These are phyloP conservation scores for Microbotryum violaceum DNA, from an alignment of 1,284 basidiomycete species.

Conservation along the genomic window DNA sequence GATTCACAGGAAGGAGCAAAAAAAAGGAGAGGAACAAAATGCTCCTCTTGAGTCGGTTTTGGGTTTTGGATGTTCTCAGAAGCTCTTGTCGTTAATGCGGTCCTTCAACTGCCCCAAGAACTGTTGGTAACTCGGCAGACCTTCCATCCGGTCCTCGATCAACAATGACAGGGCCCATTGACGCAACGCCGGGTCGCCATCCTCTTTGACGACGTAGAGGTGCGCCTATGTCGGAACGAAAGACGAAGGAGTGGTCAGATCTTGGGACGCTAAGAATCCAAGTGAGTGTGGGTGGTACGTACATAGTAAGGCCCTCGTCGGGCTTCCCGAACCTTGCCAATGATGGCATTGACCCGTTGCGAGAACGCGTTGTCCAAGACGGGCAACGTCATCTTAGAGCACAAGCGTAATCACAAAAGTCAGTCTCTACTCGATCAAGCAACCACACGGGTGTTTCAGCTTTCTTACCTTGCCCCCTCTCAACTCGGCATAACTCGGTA, in stretches of 20 bases:
- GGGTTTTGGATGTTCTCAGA: slow-evolving; percentile 2
- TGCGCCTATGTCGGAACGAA: slow-evolving; percentile 51
- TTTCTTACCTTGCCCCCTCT: slow-evolving; percentile 76
- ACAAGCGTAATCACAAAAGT: slow-evolving; percentile 14
- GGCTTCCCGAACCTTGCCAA: slow-evolving; percentile 86
- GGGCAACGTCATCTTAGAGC: slow-evolving; percentile 66
- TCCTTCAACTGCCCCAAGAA: slow-evolving; percentile 52
- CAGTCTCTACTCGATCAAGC: slow-evolving; percentile 12
- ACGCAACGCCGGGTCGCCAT: slow-evolving; percentile 86
- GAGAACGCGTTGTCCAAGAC: slow-evolving; percentile 86
- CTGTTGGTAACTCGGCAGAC: slow-evolving; percentile 90
- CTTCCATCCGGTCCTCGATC: slow-evolving; percentile 92
- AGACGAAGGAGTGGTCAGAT: background rate
- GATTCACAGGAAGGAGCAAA: background rate
- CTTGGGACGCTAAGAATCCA: background rate
- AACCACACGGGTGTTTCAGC: no score
- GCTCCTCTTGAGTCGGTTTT: background rate
- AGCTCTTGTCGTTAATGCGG: slow-evolving; percentile 30
- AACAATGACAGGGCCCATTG: slow-evolving; percentile 91
- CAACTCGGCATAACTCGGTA: slow-evolving; percentile 77
- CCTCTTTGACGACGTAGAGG: slow-evolving; percentile 96
- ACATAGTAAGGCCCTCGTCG: slow-evolving; percentile 68
- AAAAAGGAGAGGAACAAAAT: background rate
- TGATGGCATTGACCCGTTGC: slow-evolving; percentile 81
- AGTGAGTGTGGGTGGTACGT: slow-evolving; percentile 34